These are phyloP conservation scores for Arthrobotrys entomopaga DNA, from an alignment of 2,329 filamentous ascomycete genomes.

Conservation along the genomic window DNA sequence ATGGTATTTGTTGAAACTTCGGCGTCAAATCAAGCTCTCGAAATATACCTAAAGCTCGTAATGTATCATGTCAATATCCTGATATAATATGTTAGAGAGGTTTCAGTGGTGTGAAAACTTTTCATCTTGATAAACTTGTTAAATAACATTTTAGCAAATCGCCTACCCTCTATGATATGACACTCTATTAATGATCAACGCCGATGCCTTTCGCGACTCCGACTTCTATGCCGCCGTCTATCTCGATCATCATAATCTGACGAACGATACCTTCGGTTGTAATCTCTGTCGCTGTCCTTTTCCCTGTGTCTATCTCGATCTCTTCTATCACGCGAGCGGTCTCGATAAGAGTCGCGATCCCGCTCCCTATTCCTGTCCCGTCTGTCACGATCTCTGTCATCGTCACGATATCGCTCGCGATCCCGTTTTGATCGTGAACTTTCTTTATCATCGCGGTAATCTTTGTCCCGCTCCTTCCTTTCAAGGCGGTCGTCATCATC, in stretches of 20 bases:
- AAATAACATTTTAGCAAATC: no score
- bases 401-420: slow-evolving; percentile 60
- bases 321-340: slow-evolving; percentile 58
- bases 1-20: no score
- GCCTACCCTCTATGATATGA: no score
- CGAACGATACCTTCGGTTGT: slow-evolving; percentile 48
- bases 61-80: no score
- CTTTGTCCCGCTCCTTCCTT: slow-evolving; percentile 53
- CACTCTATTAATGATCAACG: slow-evolving; percentile 9
- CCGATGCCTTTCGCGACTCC: slow-evolving; percentile 35
- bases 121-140: no score
- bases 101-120: no score
- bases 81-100: no score
- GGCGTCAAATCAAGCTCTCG: no score
- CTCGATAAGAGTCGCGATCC: slow-evolving; percentile 58
- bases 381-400: slow-evolving; percentile 59
- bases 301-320: slow-evolving; percentile 57
- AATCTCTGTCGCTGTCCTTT: slow-evolving; percentile 45
- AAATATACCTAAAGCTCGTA: no score
- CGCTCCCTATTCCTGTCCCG: slow-evolving; percentile 52
- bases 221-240: slow-evolving; percentile 56
- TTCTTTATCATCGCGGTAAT: slow-evolving; percentile 60
- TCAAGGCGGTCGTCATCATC: slow-evolving; percentile 59
- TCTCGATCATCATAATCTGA: slow-evolving; percentile 47
- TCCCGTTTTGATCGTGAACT: slow-evolving; percentile 61